These are phyloP conservation scores for Globisporangium splendens DNA, from an alignment of 352 stramenopile genomes.

Conservation along the genomic window DNA sequence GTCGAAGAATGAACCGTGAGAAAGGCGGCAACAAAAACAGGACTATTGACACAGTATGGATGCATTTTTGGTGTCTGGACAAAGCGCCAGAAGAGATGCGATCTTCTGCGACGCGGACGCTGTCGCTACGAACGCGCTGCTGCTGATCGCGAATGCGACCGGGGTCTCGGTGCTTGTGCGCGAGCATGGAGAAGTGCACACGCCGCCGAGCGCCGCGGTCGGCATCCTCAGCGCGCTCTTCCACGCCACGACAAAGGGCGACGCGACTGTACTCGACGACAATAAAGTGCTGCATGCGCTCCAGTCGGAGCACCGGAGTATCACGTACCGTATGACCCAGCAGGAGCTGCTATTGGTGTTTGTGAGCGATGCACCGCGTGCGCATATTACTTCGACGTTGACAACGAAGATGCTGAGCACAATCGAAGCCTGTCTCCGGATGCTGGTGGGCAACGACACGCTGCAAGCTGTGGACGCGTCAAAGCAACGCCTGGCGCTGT, in stretches of 20 bases:
- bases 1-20: no score
- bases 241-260: constrained; percentile 29
- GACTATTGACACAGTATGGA: constrained; percentile 7
- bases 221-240: constrained; percentile 48
- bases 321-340: constrained; percentile 29
- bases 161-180: constrained; percentile 52
- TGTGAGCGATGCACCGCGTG: constrained; percentile 15
- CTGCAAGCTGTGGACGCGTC: constrained; percentile 26
- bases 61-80: constrained; percentile 3
- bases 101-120: constrained; percentile 7
- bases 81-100: constrained; percentile 1
- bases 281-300: constrained; percentile 21
- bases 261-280: neutral
- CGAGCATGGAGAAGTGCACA: constrained; percentile 34
- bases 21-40: neutral
- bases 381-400: neutral
- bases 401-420: constrained; percentile 27
- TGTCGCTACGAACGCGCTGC: constrained; percentile 24
- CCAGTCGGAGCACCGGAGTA: constrained; percentile 22
- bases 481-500: constrained; percentile 29
- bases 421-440: constrained; percentile 15
- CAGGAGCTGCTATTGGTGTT: constrained; percentile 33
- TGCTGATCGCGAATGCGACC: constrained; percentile 43
- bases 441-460: constrained; percentile 19
- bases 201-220: constrained; percentile 40